Base-by-base conservation (phyloP, 805 yeast genomes). In the Komagataella kurtzmanii region DNA sequence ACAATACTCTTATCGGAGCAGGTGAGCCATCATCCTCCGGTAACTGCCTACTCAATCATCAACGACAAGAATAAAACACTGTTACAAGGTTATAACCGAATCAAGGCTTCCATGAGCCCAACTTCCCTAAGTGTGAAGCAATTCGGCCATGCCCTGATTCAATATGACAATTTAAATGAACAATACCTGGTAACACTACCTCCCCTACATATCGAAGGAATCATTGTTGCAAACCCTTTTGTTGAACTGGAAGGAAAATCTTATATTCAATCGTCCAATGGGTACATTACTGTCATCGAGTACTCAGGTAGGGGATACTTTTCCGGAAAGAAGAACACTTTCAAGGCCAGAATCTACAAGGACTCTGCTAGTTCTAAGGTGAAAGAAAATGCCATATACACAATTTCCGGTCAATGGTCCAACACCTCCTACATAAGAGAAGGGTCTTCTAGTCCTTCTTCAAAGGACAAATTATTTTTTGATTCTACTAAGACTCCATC, bases 11-110 rank as follows among this genome's bases (percentile, higher is more conserved):
- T 88, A 51, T 80, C 90, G 56, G 99, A 93, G 68, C 99, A 93
- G 69, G 97, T 93, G 12, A 82, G 90, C 55, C 99, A 93, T 69
- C 99, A 93, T 66, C 99, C 99, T 17, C 98, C 99, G 23, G 83
- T 86, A 43, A 90, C 98, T n/a, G 97, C 93, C 6, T 93, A 89
- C 64, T 79, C 89, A 46, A 77, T 93, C 52, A 70, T 78, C 61
- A 89, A 89, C 64, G 85, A 81, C 55, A 78, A 80, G 60, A 75
- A 83, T 65, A 75, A 82, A 40, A 83, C 84, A 23, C 68, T 72
- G 46, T 72, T 89, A 55, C 86, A 90, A 66, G 99, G 99, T 51
- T 91, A 88, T 70, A 90, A 87, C 62, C 91, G 91, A 45, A 79
- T 91, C 61, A 85, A 80, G 66, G 90, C 97, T 23, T 79, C 87